phyloP scores from a whole-genome alignment of 176 grass and related monocot species.

The Musa schizocarpa region DNA sequence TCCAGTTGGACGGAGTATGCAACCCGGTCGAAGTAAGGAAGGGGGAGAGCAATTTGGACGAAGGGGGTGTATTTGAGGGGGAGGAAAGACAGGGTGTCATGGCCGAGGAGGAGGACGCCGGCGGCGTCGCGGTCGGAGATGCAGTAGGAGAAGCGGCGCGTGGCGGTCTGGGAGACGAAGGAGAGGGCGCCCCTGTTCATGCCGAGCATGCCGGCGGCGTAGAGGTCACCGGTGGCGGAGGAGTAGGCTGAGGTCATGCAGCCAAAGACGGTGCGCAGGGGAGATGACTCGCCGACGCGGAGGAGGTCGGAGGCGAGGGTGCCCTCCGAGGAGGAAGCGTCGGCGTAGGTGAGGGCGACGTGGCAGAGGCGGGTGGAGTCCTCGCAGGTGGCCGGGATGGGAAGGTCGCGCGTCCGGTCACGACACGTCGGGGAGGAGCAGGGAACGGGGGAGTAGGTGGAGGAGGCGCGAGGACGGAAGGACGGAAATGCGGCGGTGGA shows the following conservation, averaged over 20 bases:
- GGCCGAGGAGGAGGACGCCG: constrained; percentile 74
- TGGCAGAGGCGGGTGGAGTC: constrained; percentile 37
- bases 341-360: constrained; percentile 70
- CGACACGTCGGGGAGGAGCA: constrained; percentile 65
- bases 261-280: constrained; percentile 61
- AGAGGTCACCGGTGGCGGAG: constrained; percentile 37
- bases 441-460: constrained; percentile 56
- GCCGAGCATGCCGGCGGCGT: constrained; percentile 60
- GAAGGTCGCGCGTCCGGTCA: constrained; percentile 41
- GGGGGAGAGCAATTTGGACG: constrained; percentile 49
- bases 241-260: constrained; percentile 68
- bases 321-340: constrained; percentile 76
- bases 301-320: constrained; percentile 70
- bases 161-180: constrained; percentile 68
- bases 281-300: constrained; percentile 37
- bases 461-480: constrained; percentile 36
- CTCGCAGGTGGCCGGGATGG: constrained; percentile 60
- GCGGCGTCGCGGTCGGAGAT: constrained; percentile 87
- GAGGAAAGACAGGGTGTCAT: constrained; percentile 68
- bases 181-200: constrained; percentile 87
- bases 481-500: neutral
- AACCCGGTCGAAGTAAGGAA: constrained; percentile 91
- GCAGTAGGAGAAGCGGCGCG: constrained; percentile 90
- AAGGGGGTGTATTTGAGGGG: constrained; percentile 89
- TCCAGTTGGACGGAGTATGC: constrained; percentile 83